Percentiles rank a stretch among this genome's conserved stretches.
phyloP scores from a whole-genome alignment of 208 protist species.

The Acanthamoeba sp. region DNA sequence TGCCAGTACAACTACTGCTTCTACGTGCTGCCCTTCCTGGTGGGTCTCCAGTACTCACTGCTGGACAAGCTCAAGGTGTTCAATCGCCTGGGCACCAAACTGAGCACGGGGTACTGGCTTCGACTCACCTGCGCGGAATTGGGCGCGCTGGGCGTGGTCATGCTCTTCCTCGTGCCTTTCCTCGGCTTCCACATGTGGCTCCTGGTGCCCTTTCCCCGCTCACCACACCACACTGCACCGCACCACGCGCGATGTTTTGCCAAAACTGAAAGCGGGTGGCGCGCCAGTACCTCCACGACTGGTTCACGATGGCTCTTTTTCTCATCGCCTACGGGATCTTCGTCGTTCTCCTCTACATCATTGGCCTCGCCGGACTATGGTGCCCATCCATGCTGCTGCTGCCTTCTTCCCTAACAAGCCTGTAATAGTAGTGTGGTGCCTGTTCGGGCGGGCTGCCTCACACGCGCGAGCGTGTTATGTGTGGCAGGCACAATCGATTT shows the following conservation, averaged over 20 bases:
- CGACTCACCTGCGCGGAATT: background rate
- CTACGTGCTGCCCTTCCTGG: slow-evolving; percentile 75
- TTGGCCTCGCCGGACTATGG: slow-evolving; percentile 52
- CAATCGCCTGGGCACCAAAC: slow-evolving; percentile 33
- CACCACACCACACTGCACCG: too few relatives aligned
- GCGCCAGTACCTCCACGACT: slow-evolving; percentile 38
- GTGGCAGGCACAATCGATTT: slow-evolving; percentile 40
- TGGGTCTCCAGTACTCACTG: slow-evolving; percentile 59
- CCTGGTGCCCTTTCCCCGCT: too few relatives aligned
- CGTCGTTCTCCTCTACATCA: slow-evolving; percentile 8
- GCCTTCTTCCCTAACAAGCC: too few relatives aligned
- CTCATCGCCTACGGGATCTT: slow-evolving; percentile 7
- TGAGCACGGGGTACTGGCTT: slow-evolving; percentile 26
- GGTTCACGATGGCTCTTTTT: slow-evolving; percentile 35
- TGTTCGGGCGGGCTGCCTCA: too few relatives aligned
- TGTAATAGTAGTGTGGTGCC: too few relatives aligned
- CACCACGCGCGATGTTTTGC: too few relatives aligned
- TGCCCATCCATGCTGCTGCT: background rate
- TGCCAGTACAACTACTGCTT: slow-evolving; percentile 59
- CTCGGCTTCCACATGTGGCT: slow-evolving; percentile 72
- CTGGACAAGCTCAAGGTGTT: slow-evolving; percentile 12
- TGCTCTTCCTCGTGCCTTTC: slow-evolving; percentile 10
- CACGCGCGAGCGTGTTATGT: too few relatives aligned
- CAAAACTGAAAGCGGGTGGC: too few relatives aligned
- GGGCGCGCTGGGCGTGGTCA: background rate